Evolutionary conservation across 1,139 yeast genomes (phyloP).

Genomic region (Arxiozyma slooffiae): DNA sequence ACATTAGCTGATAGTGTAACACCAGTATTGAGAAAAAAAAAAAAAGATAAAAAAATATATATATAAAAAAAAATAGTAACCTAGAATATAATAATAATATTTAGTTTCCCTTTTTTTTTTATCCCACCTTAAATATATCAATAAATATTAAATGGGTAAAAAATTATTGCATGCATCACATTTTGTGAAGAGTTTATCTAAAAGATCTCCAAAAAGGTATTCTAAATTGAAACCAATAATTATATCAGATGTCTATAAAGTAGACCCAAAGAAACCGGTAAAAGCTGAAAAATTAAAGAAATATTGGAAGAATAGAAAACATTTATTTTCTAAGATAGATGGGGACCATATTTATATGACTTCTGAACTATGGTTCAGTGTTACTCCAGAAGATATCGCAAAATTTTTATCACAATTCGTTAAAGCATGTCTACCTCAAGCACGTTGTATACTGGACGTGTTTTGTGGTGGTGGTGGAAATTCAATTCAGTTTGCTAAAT

Average conservation of each 20-base stretch:
- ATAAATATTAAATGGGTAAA: neutral
- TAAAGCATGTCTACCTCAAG: slow-evolving; percentile 40
- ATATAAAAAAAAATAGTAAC: too few species aligned
- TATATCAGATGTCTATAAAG: slow-evolving; percentile 12
- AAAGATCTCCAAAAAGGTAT: slow-evolving; percentile 8
- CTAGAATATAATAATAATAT: too few species aligned
- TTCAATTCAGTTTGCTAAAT: slow-evolving; percentile 65
- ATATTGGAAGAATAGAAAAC: slow-evolving; percentile 22
- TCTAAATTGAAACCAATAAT: slow-evolving; percentile 10
- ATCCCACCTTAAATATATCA: too few species aligned
- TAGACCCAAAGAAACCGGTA: slow-evolving; percentile 10
- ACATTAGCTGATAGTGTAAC: too few species aligned
- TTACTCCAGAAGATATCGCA: slow-evolving; percentile 77
- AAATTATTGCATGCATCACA: slow-evolving; percentile 10
- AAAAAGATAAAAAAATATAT: too few species aligned
- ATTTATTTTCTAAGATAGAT: slow-evolving; percentile 20
- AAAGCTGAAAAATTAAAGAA: slow-evolving; percentile 16
- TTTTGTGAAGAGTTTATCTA: slow-evolving; percentile 8
- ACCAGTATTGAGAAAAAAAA: too few species aligned
- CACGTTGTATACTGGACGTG: slow-evolving; percentile 30
- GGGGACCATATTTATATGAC: slow-evolving; percentile 69
- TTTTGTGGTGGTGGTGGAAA: slow-evolving; percentile 98
- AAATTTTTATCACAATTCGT: slow-evolving; percentile 51
- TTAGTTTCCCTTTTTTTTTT: too few species aligned
- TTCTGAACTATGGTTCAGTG: slow-evolving; percentile 79